A percentile compares a stretch with the other conserved stretches of the same genome.
Evolutionary conservation across 2,329 filamentous ascomycete genomes (phyloP).

Genomic region (Cladophialophora chaetospira): DNA sequence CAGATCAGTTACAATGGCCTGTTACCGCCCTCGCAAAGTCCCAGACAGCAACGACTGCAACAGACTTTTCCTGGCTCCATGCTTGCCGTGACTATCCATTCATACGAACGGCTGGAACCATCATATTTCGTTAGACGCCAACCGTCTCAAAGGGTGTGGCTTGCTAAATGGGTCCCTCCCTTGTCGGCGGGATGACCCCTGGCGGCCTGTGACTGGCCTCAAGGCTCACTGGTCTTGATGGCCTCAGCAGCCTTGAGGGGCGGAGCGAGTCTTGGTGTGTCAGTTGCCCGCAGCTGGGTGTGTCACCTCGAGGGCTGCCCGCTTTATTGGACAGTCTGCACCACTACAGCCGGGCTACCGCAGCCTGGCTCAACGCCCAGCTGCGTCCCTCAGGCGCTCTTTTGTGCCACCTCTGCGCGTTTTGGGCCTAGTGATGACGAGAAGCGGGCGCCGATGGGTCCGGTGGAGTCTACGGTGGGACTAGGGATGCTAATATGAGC

Average conservation of each 20-base stretch:
- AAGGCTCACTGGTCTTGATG: background rate
- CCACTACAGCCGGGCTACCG: slow-evolving; percentile 17
- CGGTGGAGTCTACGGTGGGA: slow-evolving; percentile 10
- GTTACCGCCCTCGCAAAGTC: background rate
- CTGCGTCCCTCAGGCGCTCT: slow-evolving; percentile 21
- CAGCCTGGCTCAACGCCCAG: slow-evolving; percentile 22
- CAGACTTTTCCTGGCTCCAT: slow-evolving; percentile 10
- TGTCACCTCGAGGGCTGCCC: slow-evolving; percentile 5
- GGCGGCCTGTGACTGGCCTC: slow-evolving; percentile 14
- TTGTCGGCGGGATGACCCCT: slow-evolving; percentile 13
- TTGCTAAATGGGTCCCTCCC: slow-evolving; percentile 13
- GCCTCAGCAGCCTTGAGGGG: slow-evolving; percentile 20
- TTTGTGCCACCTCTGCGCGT: slow-evolving; percentile 18
- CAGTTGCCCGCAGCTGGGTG: slow-evolving; percentile 20
- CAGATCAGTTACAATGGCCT: background rate
- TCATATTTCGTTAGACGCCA: slow-evolving; percentile 13
- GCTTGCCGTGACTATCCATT: slow-evolving; percentile 8
- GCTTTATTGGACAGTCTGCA: slow-evolving; percentile 17
- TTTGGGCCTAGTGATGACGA: slow-evolving; percentile 29
- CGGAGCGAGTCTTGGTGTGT: slow-evolving; percentile 23
- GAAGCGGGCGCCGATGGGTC: slow-evolving; percentile 16
- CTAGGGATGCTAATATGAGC: slow-evolving; percentile 13
- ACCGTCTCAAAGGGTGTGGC: slow-evolving; percentile 13
- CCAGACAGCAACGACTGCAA: background rate
- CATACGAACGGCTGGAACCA: slow-evolving; percentile 14